A percentile compares a stretch with the other conserved stretches of the same genome.
Evolutionary conservation across 2,329 filamentous ascomycete genomes (phyloP).

Genomic region (Eutypa lata): DNA sequence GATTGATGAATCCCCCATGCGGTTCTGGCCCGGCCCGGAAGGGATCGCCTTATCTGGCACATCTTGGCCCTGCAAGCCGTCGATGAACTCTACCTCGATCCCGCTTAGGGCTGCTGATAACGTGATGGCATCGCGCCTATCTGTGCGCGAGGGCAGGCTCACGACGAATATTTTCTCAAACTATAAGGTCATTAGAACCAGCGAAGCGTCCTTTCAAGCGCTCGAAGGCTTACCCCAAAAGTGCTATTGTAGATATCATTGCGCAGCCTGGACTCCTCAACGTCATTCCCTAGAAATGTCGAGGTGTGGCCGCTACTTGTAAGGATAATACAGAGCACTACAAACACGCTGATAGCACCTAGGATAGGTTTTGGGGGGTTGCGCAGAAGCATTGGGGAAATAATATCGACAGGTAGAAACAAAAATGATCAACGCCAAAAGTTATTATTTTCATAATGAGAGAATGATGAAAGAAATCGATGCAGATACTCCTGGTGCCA

Average conservation of each 20-base stretch:
- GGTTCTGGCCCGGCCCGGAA: constrained; percentile 7
- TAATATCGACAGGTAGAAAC: too few relatives aligned
- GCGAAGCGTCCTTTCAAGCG: not conserved
- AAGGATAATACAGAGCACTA: too few relatives aligned
- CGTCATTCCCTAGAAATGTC: too few relatives aligned
- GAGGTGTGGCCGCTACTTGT: too few relatives aligned
- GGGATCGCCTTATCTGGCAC: constrained; percentile 21
- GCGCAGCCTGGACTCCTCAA: too few relatives aligned
- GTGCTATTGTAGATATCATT: not conserved
- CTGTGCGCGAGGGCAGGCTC: constrained; percentile 33
- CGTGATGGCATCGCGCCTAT: constrained; percentile 33
- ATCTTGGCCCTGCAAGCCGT: constrained; percentile 27
- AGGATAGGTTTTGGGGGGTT: too few relatives aligned
- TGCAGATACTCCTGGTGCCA: too few relatives aligned
- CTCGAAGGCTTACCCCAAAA: not conserved
- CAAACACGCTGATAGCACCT: too few relatives aligned
- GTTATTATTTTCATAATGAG: too few relatives aligned
- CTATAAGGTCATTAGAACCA: not conserved
- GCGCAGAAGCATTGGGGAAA: too few relatives aligned
- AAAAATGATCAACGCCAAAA: too few relatives aligned
- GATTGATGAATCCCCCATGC: constrained; percentile 9
- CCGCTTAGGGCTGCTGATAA: constrained; percentile 33
- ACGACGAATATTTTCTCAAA: constrained; percentile 39
- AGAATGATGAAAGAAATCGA: too few relatives aligned
- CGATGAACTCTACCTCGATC: constrained; percentile 31